Percentiles rank a stretch among this genome's conserved stretches.
These are phyloP conservation scores for Elongisporangium prolatum DNA, from an alignment of 352 stramenopile species.

Conservation along the genomic window DNA sequence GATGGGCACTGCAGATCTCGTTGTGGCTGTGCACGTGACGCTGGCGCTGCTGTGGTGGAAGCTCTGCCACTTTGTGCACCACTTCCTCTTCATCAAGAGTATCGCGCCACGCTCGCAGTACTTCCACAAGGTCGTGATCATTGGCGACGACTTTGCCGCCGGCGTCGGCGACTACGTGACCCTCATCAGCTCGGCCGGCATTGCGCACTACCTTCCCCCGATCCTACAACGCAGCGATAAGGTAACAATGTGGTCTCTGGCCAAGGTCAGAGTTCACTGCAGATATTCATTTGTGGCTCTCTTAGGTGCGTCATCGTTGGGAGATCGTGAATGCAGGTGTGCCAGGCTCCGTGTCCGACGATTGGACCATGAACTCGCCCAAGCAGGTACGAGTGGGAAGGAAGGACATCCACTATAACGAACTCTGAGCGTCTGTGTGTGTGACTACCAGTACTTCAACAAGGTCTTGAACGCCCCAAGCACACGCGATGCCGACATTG, in stretches of 20 bases:
- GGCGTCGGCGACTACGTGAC: conserved; percentile 77
- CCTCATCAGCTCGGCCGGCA: conserved; percentile 34
- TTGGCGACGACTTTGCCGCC: conserved; percentile 82
- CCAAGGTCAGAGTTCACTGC: not conserved
- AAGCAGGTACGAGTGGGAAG: conserved; percentile 41
- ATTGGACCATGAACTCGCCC: conserved; percentile 61
- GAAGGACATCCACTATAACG: conserved; percentile 3
- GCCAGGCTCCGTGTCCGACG: conserved; percentile 44
- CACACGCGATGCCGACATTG: conserved; percentile 67
- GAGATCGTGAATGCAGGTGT: conserved; percentile 77
- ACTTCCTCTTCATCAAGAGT: conserved; percentile 33
- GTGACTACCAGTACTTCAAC: conserved; percentile 48
- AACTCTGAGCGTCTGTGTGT: not conserved
- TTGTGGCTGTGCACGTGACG: conserved; percentile 41
- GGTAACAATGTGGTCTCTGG: conserved; percentile 16
- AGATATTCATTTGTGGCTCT: not conserved
- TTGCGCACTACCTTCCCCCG: conserved; percentile 52
- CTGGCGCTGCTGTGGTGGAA: conserved; percentile 67
- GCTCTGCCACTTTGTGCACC: conserved; percentile 48
- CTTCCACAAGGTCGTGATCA: conserved; percentile 80
- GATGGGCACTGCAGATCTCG: conserved; percentile 15
- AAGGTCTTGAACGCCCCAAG: conserved; percentile 52
- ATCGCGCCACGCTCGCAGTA: conserved; percentile 57
- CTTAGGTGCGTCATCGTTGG: conserved; percentile 74
- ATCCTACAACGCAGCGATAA: conserved; percentile 53